Conservation (phyloP, 2,329 filamentous ascomycete genomes). For the Neonectria coccinea region DNA sequence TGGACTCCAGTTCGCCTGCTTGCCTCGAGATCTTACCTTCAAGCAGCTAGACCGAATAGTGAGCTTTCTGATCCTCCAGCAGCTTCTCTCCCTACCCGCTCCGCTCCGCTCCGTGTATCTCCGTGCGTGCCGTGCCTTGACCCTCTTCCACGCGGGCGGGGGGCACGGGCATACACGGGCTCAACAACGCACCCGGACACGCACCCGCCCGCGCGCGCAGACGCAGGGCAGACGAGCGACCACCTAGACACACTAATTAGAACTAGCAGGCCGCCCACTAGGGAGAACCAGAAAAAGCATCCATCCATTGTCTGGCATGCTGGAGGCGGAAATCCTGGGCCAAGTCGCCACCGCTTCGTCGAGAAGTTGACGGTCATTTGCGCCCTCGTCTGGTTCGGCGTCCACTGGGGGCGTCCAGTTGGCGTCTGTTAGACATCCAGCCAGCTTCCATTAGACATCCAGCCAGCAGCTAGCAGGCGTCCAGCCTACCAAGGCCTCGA, state of each 20-base stretch:
- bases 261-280: background rate
- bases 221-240: background rate
- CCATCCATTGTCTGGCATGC: conserved; percentile 1
- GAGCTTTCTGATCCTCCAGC: background rate
- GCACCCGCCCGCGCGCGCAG: background rate
- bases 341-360: conserved; percentile 1
- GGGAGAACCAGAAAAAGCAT: background rate
- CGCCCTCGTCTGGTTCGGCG: background rate
- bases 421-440: too few species aligned
- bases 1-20: background rate
- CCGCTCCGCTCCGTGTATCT: conserved; percentile 17
- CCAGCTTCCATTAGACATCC: too few species aligned
- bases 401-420: background rate
- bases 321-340: background rate
- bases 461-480: background rate
- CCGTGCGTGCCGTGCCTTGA: background rate
- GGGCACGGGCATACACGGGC: background rate
- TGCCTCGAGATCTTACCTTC: too few species aligned
- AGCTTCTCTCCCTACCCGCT: background rate
- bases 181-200: background rate
- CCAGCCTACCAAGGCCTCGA: background rate
- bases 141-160: background rate
- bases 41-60: too few species aligned
- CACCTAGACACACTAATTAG: background rate
- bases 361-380: background rate